phyloP scores from a whole-genome alignment of 352 stramenopile genomes.

The Phytophthora podocarpi region DNA sequence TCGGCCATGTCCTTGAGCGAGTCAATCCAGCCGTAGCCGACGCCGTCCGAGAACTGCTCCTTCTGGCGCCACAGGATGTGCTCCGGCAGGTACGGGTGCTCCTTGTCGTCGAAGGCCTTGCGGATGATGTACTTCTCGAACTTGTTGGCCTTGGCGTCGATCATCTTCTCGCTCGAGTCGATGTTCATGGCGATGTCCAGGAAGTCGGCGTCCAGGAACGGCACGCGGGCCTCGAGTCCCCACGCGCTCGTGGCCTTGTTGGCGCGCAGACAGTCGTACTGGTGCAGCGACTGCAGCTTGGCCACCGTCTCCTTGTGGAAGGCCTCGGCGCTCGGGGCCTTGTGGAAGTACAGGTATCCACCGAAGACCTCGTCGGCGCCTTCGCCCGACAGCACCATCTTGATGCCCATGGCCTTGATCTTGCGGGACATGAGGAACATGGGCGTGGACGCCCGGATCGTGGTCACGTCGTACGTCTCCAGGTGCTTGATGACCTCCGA shows the following conservation, averaged over 20 bases:
- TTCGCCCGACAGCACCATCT: conserved; percentile 99
- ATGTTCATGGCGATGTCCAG: conserved; percentile 99
- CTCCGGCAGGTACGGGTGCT: conserved; percentile 97
- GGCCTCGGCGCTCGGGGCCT: conserved; percentile 93
- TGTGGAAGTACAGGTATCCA: conserved; percentile 99
- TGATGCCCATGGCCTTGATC: conserved; percentile 99
- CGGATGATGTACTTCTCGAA: conserved; percentile 99
- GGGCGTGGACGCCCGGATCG: conserved; percentile 97
- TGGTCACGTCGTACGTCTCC: conserved; percentile 99
- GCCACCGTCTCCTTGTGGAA: conserved; percentile 95
- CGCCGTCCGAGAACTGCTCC: conserved; percentile 99
- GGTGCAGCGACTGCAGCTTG: conserved; percentile 96
- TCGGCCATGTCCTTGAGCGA: conserved; percentile 96
- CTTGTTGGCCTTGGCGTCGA: conserved; percentile 86
- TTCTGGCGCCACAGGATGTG: conserved; percentile 99
- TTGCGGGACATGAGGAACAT: conserved; percentile 99
- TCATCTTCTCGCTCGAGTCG: conserved; percentile 98
- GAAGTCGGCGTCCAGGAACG: conserved; percentile 99
- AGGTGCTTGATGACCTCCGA: conserved; percentile 97
- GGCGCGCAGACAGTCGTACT: conserved; percentile 98
- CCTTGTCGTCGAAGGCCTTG: conserved; percentile 98
- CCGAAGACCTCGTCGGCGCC: conserved; percentile 98
- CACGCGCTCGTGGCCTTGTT: conserved; percentile 99
- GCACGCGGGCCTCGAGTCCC: conserved; percentile 97
- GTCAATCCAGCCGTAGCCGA: conserved; percentile 99